Base-by-base conservation (phyloP, 2,329 filamentous ascomycete genomes). In the Dactylellina cionopaga region DNA sequence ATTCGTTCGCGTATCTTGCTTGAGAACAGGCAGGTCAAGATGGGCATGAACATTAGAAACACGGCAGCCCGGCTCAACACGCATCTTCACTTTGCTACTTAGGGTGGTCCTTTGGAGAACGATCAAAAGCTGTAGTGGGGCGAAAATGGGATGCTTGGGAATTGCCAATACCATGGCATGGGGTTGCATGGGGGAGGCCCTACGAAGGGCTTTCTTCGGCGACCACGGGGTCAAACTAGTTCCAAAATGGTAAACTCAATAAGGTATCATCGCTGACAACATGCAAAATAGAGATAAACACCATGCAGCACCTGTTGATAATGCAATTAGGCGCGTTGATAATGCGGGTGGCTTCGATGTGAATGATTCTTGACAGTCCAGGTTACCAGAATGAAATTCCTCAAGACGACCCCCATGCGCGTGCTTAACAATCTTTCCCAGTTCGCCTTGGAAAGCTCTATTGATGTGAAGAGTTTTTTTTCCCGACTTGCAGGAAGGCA, bases 81-180 rank as follows among this genome's bases (percentile, higher is more conserved):
- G n/a, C n/a, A n/a, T n/a, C n/a, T n/a, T n/a, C n/a, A n/a, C 5
- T 64, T 71, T 64, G 49, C 66, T 71, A 64, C 52, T 71, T 71
- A 31, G 3, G 7, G 24, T 19, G 15, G 11, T 7, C 24, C 9
- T 9, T 44, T 46, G 10, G 47, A 35, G 47, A 35, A 33, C 25
- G 44, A 19, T 22, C 15, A 37, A 31, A 43, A 49, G 15, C 49
- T 37, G 39, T 58, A 52, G 33, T 65, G 22, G 29, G 6, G 25
- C 10, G 51, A 25, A 37, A 41, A 24, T 25, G 33, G 19, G 31
- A 55, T 35, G 51, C 39, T 37, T 27, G 46, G 49, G 47, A 47
- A 46, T 39, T 33, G 13, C 41, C 56, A 37, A 39, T 31, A 52
- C 31, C 31, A 27, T 54, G 43, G 55, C n/a, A n/a, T n/a, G n/a